Conservation (phyloP, 495 filamentous ascomycete species). For the Penicillium lagena region DNA sequence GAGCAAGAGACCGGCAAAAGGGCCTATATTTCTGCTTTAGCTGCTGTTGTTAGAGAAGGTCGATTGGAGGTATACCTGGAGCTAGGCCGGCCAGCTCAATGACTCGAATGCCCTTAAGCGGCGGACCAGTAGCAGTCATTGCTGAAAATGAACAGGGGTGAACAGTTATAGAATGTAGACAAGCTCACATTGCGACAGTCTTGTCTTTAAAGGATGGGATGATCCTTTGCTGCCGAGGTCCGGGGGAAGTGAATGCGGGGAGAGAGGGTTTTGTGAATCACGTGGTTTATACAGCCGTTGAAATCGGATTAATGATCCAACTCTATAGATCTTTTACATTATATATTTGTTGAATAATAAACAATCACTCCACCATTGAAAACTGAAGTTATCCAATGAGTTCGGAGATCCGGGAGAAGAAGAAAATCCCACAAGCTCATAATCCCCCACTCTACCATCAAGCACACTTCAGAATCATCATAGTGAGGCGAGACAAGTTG, state of each 20-base stretch:
- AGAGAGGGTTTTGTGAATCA: not conserved
- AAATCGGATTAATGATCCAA: no score
- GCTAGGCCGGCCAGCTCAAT: conserved; percentile 88
- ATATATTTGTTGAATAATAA: not conserved
- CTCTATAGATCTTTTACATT: no score
- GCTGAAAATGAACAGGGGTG: no score
- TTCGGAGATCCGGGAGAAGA: no score
- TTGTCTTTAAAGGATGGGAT: not conserved
- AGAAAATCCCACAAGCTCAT: no score
- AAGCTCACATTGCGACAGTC: no score
- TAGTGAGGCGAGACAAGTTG: no score
- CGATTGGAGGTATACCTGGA: conserved; percentile 51
- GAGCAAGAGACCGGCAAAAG: conserved; percentile 83
- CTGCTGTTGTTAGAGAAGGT: not conserved
- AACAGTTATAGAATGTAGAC: no score
- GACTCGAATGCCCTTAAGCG: conserved; percentile 70
- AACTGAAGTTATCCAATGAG: no score
- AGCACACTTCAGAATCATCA: no score
- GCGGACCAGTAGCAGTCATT: conserved; percentile 17
- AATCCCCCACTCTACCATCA: no score
- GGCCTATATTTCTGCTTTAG: conserved; percentile 44
- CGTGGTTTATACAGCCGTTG: not conserved
- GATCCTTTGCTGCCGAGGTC: conserved; percentile 30
- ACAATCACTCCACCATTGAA: no score
- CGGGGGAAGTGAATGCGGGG: conserved; percentile 22